A percentile compares a stretch with the other conserved stretches of the same genome.
phyloP scores from a whole-genome alignment of 2,329 filamentous ascomycete species.

The Pseudogymnoascus sp. region DNA sequence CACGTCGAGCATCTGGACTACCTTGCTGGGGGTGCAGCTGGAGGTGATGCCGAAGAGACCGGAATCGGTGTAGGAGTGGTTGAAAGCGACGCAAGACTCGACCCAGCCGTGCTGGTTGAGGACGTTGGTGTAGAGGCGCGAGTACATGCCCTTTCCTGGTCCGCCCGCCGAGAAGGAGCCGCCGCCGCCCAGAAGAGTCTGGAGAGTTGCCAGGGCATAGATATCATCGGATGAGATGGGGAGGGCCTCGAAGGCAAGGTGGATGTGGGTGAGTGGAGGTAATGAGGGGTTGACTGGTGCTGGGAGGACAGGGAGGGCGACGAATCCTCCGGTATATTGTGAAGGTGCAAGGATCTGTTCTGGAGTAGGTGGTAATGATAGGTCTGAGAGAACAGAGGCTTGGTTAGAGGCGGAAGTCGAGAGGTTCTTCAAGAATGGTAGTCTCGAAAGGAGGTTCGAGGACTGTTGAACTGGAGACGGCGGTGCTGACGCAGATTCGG shows the following conservation, averaged over 20 bases:
- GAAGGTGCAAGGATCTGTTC: constrained; percentile 56
- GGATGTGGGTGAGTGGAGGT: constrained; percentile 81
- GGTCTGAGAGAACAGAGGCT: constrained; percentile 44
- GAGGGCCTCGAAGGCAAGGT: constrained; percentile 90
- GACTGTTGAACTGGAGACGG: constrained; percentile 39
- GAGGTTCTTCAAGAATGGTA: constrained; percentile 85
- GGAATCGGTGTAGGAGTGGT: constrained; percentile 93
- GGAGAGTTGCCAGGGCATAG: constrained; percentile 89
- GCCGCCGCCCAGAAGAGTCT: constrained; percentile 90
- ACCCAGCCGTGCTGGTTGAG: constrained; percentile 98
- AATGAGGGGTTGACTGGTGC: constrained; percentile 68
- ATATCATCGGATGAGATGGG: constrained; percentile 88
- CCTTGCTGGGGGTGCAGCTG: constrained; percentile 70
- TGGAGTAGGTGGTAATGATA: constrained; percentile 34
- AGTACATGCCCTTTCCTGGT: constrained; percentile 98
- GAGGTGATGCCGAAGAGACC: constrained; percentile 92
- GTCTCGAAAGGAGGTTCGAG: constrained; percentile 66
- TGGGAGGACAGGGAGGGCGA: constrained; percentile 73
- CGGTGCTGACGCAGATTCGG: constrained; percentile 27
- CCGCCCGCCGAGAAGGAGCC: constrained; percentile 95
- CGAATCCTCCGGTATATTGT: constrained; percentile 89
- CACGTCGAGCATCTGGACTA: constrained; percentile 80
- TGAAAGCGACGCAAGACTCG: constrained; percentile 90
- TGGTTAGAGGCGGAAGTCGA: constrained; percentile 62
- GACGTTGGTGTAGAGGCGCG: constrained; percentile 91